A percentile compares a stretch with the other conserved stretches of the same genome.
These are phyloP conservation scores for Nakataea oryzae DNA, from an alignment of 2,329 filamentous ascomycete species.

Conservation along the genomic window DNA sequence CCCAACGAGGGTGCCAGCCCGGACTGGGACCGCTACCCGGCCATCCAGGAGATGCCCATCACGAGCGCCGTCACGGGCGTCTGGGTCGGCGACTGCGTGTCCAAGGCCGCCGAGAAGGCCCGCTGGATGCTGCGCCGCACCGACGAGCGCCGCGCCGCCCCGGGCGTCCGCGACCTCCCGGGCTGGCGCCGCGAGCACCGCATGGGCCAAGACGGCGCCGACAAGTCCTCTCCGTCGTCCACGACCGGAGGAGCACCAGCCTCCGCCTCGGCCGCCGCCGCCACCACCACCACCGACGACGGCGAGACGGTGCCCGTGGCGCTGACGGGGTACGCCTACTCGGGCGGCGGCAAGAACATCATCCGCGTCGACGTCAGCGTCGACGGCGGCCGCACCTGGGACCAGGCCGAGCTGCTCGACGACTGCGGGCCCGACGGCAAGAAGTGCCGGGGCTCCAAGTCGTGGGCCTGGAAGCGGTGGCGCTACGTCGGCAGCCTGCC, in stretches of 20 bases:
- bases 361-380: slow-evolving; percentile 57
- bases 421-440: slow-evolving; percentile 22
- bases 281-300: slow-evolving; percentile 1
- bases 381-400: slow-evolving; percentile 54
- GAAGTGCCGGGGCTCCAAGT: slow-evolving; percentile 26
- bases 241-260: no score
- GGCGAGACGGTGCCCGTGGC: slow-evolving; percentile 18
- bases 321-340: slow-evolving; percentile 56
- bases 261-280: slow-evolving; percentile 6
- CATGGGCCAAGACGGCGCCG: neutral
- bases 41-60: slow-evolving; percentile 61
- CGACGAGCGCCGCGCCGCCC: slow-evolving; percentile 5
- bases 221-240: neutral
- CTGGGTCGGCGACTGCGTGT: slow-evolving; percentile 27
- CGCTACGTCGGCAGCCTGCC: slow-evolving; percentile 40
- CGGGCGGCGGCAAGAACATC: slow-evolving; percentile 54
- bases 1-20: slow-evolving; percentile 47
- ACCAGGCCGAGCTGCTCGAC: slow-evolving; percentile 48
- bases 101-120: neutral
- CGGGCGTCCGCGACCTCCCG: slow-evolving; percentile 8
- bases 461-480: slow-evolving; percentile 59
- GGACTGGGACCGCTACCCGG: slow-evolving; percentile 51
- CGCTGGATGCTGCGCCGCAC: slow-evolving; percentile 4
- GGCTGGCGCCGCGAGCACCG: slow-evolving; percentile 9
- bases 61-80: slow-evolving; percentile 53